These are phyloP conservation scores for Ophiostoma fasciatum DNA, from an alignment of 2,329 filamentous ascomycete genomes.

Conservation along the genomic window DNA sequence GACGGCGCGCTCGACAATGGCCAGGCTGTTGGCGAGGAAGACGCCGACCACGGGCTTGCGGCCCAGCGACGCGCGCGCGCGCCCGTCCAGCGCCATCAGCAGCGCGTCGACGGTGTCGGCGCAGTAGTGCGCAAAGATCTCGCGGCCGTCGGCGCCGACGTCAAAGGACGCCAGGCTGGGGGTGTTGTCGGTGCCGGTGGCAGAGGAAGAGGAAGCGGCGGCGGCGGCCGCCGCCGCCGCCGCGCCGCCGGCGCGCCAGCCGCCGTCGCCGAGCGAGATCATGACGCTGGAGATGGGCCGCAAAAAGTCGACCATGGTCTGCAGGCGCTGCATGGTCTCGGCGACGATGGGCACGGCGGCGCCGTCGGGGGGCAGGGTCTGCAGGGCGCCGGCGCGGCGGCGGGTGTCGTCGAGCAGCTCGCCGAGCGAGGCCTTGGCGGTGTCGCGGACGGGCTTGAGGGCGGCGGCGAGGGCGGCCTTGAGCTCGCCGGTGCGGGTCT, in stretches of 20 bases:
- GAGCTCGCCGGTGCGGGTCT: slow-evolving; percentile 61
- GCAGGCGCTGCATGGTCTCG: slow-evolving; percentile 74
- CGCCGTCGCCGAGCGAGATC: slow-evolving; percentile 81
- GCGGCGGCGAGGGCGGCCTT: slow-evolving; percentile 73
- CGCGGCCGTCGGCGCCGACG: slow-evolving; percentile 72
- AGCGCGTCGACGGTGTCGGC: slow-evolving; percentile 76
- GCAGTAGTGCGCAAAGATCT: slow-evolving; percentile 82
- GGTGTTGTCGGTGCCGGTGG: slow-evolving; percentile 36
- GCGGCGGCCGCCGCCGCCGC: slow-evolving; percentile 28
- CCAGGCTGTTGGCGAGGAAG: slow-evolving; percentile 79
- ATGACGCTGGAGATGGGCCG: slow-evolving; percentile 78
- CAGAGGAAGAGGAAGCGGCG: too few relatives aligned
- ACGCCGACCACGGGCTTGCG: slow-evolving; percentile 69
- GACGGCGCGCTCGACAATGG: slow-evolving; percentile 73
- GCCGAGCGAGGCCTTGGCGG: slow-evolving; percentile 70
- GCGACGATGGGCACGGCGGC: slow-evolving; percentile 62
- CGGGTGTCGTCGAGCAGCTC: slow-evolving; percentile 76
- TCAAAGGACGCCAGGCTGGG: slow-evolving; percentile 69
- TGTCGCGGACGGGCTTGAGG: slow-evolving; percentile 79
- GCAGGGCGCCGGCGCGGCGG: slow-evolving; percentile 49
- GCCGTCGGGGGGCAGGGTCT: slow-evolving; percentile 62
- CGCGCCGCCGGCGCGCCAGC: slow-evolving; percentile 52
- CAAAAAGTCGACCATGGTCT: slow-evolving; percentile 76
- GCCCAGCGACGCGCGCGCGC: slow-evolving; percentile 40
- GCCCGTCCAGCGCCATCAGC: slow-evolving; percentile 59